Evolutionary conservation across 176 grass and related monocot species (phyloP).

Genomic region (Raddia guianensis): DNA sequence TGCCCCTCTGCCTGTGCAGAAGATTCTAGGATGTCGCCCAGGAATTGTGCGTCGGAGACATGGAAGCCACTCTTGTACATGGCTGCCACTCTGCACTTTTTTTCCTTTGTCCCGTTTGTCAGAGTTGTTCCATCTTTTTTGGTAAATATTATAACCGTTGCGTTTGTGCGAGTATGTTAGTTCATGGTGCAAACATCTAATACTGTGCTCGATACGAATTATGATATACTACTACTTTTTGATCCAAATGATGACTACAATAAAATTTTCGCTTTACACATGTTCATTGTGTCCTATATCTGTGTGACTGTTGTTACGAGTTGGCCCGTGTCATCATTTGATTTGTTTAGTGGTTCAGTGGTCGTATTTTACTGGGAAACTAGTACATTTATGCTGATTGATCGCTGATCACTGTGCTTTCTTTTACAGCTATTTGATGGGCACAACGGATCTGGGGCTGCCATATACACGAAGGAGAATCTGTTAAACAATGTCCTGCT

Average conservation of each 20-base stretch:
- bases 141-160: background rate
- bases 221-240: background rate
- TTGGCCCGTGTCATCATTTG: background rate
- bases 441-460: conserved; percentile 84
- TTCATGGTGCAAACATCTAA: background rate
- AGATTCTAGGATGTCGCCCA: background rate
- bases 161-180: background rate
- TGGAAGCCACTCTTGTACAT: conserved; percentile 34
- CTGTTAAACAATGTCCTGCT: conserved; percentile 79
- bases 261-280: background rate
- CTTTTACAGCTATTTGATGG: conserved; percentile 88
- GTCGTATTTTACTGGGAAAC: background rate
- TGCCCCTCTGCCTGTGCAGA: background rate
- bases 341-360: background rate
- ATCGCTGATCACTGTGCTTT: conserved; percentile 29
- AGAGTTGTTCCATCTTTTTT: background rate
- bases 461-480: conserved; percentile 82
- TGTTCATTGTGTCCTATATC: background rate
- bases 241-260: background rate
- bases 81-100: conserved; percentile 12
- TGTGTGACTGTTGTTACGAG: background rate
- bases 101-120: background rate
- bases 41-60: conserved; percentile 25
- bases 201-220: background rate
- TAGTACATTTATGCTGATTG: background rate